phyloP scores from a whole-genome alignment of 805 yeast species.

The Saturnispora sekii region DNA sequence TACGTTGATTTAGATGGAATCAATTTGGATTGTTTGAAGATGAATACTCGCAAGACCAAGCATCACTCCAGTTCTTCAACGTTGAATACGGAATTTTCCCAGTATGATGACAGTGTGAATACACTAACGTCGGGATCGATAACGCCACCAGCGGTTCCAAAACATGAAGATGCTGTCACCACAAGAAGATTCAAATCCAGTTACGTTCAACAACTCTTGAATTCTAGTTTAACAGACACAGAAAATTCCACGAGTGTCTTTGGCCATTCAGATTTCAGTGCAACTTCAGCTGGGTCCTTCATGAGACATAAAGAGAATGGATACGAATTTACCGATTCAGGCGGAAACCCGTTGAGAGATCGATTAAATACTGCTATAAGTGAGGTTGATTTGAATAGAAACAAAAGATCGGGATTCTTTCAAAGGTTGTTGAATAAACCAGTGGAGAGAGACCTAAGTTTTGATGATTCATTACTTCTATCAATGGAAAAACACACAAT shows the following conservation, averaged over 20 bases:
- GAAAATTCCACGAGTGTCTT: constrained; percentile 35
- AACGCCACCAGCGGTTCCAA: constrained; percentile 30
- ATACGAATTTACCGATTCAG: constrained; percentile 12
- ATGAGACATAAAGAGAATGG: constrained; percentile 50
- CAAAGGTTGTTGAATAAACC: constrained; percentile 4
- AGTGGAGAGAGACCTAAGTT: constrained; percentile 19
- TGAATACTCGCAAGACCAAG: neutral
- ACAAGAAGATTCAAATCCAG: constrained; percentile 15
- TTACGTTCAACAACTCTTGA: constrained; percentile 21
- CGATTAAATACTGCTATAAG: constrained; percentile 25
- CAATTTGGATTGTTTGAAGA: neutral
- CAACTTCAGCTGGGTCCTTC: constrained; percentile 82
- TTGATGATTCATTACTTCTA: constrained; percentile 27
- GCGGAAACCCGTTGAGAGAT: constrained; percentile 17
- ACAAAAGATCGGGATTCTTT: constrained; percentile 4
- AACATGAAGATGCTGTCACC: constrained; percentile 17
- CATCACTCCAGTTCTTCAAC: constrained; percentile 10
- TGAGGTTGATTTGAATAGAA: constrained; percentile 18
- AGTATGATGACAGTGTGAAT: neutral
- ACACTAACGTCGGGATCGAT: neutral
- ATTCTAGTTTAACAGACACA: constrained; percentile 23
- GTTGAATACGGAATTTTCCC: constrained; percentile 9
- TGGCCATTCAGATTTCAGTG: constrained; percentile 65
- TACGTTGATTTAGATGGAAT: constrained; percentile 48
- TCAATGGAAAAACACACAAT: constrained; percentile 12